Evolutionary conservation across 345 rosid genomes (phyloP), one percentile per base, ranked within the genome.

Genomic region (Syzygium aromaticum): DNA sequence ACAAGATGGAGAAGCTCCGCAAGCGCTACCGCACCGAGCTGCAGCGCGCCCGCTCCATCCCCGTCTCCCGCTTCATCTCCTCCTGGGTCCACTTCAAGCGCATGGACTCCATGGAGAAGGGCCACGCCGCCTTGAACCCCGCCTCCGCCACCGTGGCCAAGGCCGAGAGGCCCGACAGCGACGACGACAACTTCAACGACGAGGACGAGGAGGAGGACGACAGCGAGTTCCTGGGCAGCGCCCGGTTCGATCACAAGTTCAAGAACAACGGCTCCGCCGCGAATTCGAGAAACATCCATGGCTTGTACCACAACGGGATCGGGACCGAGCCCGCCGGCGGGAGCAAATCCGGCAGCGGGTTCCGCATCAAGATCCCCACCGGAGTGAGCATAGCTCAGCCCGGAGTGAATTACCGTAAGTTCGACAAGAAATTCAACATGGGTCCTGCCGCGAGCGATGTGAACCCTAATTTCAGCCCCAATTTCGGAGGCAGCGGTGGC

Each of bases 1-100:
- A 97, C 89, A 97, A 97, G 95, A 97, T 97, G 99, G 99, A 97
- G 95, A 97, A 97, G 91, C 97, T 97, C 7, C 93, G 99, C 23
- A 94, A 97, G 86, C 94, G 98, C 77, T 96, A 97, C 80, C 94
- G 98, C 0, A 93, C 98, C 4, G 98, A 97, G 96, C 94, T 96
- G 88, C 98, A 96, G 92, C 90, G 99, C 16, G 96, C 97, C 27
- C 93, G 95, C 88, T 97, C 98, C 54, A 92, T 96, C 90, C 99
- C 99, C 3, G 93, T 94, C 53, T 91, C 96, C 19, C 91, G 95
- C 82, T 97, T 95, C 84, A 82, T 93, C 10, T 97, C 99, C 8
- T 94, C 98, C 21, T 97, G 98, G 99, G 96, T 95, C 4, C 99
- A 96, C 90, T 97, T 92, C 86, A 94, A 92, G 90, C 89, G 93